Base-by-base conservation (phyloP, 129 eudicot species). In the Arctium minus region DNA sequence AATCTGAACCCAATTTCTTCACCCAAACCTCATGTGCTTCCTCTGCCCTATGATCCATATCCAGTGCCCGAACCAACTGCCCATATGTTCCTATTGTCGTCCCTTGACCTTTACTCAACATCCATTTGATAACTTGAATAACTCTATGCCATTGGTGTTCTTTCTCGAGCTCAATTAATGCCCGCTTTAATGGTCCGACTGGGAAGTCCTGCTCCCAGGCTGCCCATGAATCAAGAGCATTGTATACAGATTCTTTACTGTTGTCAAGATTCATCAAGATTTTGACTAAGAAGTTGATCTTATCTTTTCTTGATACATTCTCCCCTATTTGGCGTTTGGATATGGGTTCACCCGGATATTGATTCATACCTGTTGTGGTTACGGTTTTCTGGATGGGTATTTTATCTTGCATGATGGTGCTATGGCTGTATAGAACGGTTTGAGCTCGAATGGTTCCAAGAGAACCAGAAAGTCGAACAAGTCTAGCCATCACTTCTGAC, bases 61-160 rank as follows among this genome's bases (percentile, higher is more conserved):
- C 98, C 13, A 93, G 79, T 44, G 98, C 98, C 13, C 81, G 83
- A 10, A 93, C 89, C 74, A 93, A 80, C 84, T 93, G 94, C 76
- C 87, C 90, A 7, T 93, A 93, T 42, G 96, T 91, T 29, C 91
- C 92, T 74, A 83, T 65, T n/a, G 98, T 93, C 42, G 86, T 93
- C 60, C 97, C 97, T 82, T 93, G 98, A 60, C 98, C 98, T 83
- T 93, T 93, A 86, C 97, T 91, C 68, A 93, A 79, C 89, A 93
- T 91, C 96, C 98, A 93, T 79, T 93, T 93, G 13, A 91, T 91
- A 44, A 93, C 98, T 77, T 93, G 98, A 70, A 93, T 74, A 62
- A 89, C 48, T 82, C 88, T 85, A 80, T 89, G 97, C 97, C 96
- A 93, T 71, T 93, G 90, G 65, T 91, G 88, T 48, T 91, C 83